Base-by-base conservation (phyloP, 768 basidiomycete species). In the Suillus tomentosus region DNA sequence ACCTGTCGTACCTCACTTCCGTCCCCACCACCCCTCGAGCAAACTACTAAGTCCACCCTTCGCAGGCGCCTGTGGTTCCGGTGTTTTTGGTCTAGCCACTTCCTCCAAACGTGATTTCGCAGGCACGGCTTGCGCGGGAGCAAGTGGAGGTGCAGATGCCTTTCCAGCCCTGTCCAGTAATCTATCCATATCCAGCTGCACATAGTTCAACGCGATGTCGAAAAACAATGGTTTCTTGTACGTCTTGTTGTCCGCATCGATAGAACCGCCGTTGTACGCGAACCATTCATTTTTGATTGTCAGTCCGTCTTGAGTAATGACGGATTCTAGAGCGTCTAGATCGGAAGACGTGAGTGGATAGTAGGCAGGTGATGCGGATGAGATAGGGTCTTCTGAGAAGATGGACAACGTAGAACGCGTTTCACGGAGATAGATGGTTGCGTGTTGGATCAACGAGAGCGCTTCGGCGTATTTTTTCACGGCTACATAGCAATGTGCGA, bases 131-230 rank as follows among this genome's bases (percentile, higher is more conserved):
- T 64, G 70, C 7, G 66, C 70, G 9, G 67, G 63, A 24, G 65
- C 63, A 48, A 68, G 62, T 5, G 71, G 67, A 53, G 73, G 63
- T 9, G 69, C 67, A 2, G 77, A 62, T 14, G 74, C 73, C 77
- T 87, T 88, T 2, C 94, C 94, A 3, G 89, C 91, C 19, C 90
- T 80, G 64, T 82, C 84, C 70, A 87, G 78, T 64, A 97, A 76
- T 59, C 85, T 79, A 53, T 92, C 90, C 87, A 95, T 89, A 70
- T 95, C 92, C 64, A 95, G 76, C 67, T 91, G 87, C 62, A 94
- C 88, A 72, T 96, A 97, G 76, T 96, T 97, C 70, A 95, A 86
- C 19, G 94, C 95, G 65, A 94, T 91, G 73, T 97, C 93, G 77
- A 96, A 97, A 80, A 98, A 97, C 47, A 94, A 71, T 17, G 94